These are phyloP conservation scores for Phytophthora constricta DNA, from an alignment of 352 stramenopile species.

Conservation along the genomic window DNA sequence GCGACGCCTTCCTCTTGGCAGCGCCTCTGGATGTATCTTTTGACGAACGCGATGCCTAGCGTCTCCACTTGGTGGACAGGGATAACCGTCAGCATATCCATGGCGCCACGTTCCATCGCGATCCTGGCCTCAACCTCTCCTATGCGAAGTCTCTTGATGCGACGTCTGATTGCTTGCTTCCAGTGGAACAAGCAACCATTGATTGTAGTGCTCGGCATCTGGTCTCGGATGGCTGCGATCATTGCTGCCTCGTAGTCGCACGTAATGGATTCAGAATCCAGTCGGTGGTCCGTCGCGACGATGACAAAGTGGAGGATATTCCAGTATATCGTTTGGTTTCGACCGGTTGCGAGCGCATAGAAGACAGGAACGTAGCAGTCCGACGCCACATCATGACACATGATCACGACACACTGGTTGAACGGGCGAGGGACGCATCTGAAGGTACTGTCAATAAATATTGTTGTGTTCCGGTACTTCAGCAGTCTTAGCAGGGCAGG, in stretches of 20 bases:
- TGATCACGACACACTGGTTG: not conserved
- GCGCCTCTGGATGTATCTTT: not conserved
- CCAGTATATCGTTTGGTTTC: not conserved
- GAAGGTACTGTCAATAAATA: not conserved
- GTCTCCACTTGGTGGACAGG: not conserved
- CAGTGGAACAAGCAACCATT: conserved; percentile 5
- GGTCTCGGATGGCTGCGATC: not conserved
- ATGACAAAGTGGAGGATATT: not conserved
- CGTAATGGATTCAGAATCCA: not conserved
- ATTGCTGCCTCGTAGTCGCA: conserved; percentile 2
- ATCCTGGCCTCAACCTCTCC: not conserved
- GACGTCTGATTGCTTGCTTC: conserved; percentile 14
- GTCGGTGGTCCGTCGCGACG: not conserved
- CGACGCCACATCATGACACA: not conserved
- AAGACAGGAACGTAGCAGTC: not conserved
- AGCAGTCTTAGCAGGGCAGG: not conserved
- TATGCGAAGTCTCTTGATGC: conserved; percentile 9
- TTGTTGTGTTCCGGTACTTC: not conserved
- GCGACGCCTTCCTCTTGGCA: not conserved
- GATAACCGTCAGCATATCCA: conserved; percentile 6
- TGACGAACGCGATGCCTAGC: not conserved
- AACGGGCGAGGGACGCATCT: not conserved
- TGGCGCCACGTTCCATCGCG: conserved; percentile 4
- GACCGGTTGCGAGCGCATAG: not conserved
- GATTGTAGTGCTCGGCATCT: not conserved